Evolutionary conservation across 805 yeast genomes (phyloP), one percentile per base, ranked within the genome.

Genomic region (Candida namnaoensis): DNA sequence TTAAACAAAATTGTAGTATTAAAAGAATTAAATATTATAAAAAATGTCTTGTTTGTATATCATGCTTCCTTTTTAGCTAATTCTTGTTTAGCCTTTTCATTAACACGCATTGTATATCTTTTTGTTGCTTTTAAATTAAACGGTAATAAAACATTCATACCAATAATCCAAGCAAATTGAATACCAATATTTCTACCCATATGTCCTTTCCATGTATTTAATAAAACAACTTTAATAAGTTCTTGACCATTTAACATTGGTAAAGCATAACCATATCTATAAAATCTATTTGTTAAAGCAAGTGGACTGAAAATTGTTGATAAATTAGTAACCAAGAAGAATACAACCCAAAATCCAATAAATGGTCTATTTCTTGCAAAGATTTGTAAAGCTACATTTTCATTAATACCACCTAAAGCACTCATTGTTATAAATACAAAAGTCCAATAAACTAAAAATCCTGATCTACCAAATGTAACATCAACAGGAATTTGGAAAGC

Each of bases 371-470:
- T 66, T 7, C 65, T 37, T 11, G 78, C 61, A 40, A 80, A 62
- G 11, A 69, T 54, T 12, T 77, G 34, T 52, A 76, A 56, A 1
- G 78, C 78, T 44, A 69, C 62, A 42, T 77, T 73, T 58, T 83
- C 88, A 51, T 77, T 79, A 27, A 78, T 74, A 26, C 78, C 71
- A 42, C 90, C 91, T 28, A 82, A 76, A 0, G 86, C 82, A 43
- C 76, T 56, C 81, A 82, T 79, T 8, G 82, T 72, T 37, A 82
- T 47, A 49, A 56, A 82, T 7, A 74, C 61, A 32, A 72, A 50
- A 72, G 78, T 70, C 90, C 88, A 83, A 44, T 66, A 67, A 1
- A 82, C 80, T 26, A 82, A 65, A 57, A 82, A 82, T 0, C 88
- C 88, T 4, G 79, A 66, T 12, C 58, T 62, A 1, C 83, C 85